Evolutionary conservation across 148 eudicot species (phyloP).

Genomic region (Simmondsia chinensis): DNA sequence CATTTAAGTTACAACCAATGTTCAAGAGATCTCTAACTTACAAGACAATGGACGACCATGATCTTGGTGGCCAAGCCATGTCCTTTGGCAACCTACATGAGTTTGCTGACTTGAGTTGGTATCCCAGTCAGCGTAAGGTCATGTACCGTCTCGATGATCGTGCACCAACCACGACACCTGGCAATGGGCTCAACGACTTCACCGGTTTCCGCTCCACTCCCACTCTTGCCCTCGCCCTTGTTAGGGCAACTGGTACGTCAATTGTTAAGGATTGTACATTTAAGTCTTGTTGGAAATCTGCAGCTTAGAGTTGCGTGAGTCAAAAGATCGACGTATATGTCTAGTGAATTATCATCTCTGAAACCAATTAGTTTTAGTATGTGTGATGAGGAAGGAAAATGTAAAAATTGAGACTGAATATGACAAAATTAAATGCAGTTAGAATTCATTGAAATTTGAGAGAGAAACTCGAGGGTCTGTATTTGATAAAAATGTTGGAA

Average conservation of each 20-base stretch:
- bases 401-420: too few relatives aligned
- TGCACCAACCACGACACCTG: conserved; percentile 23
- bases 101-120: conserved; percentile 65
- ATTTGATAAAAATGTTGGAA: too few relatives aligned
- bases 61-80: conserved; percentile 36
- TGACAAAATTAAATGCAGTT: too few relatives aligned
- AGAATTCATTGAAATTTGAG: too few relatives aligned
- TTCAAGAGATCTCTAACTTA: conserved; percentile 52
- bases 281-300: too few relatives aligned
- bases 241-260: conserved; percentile 38
- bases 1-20: conserved; percentile 45
- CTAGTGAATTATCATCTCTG: too few relatives aligned
- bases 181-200: conserved; percentile 40
- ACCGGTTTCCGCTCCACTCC: conserved; percentile 39
- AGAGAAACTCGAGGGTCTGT: too few relatives aligned
- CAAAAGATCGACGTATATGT: too few relatives aligned
- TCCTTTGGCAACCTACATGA: conserved; percentile 49
- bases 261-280: background rate
- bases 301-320: background rate
- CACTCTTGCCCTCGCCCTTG: conserved; percentile 15
- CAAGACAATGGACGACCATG: conserved; percentile 20
- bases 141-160: conserved; percentile 52
- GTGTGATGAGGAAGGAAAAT: too few relatives aligned
- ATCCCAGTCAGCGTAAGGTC: conserved; percentile 45
- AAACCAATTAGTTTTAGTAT: too few relatives aligned